Conservation (phyloP, 208 protist genomes). For the Acanthamoeba castellanii region DNA sequence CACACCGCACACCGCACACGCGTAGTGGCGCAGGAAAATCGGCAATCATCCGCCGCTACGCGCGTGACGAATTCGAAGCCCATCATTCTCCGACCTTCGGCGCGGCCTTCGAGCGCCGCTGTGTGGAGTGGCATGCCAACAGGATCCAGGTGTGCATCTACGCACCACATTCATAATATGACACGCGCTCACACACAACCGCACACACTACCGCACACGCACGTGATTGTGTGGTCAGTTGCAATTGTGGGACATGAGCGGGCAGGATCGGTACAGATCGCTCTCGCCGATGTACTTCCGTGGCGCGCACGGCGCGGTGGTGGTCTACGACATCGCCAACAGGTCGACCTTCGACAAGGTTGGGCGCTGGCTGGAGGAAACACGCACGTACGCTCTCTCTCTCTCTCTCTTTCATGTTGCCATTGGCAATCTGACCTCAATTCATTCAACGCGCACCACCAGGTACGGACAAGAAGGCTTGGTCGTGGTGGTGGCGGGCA, state of each 20-base stretch:
- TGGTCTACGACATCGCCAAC: slow-evolving; percentile 79
- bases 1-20: no score
- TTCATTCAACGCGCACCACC: no score
- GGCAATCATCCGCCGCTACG: background rate
- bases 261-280: slow-evolving; percentile 89
- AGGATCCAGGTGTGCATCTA: background rate
- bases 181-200: no score
- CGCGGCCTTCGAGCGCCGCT: background rate
- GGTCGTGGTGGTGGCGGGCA: no score
- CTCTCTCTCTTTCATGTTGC: no score
- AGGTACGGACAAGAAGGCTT: no score
- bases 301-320: slow-evolving; percentile 84
- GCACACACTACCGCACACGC: no score
- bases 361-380: no score
- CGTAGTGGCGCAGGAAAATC: background rate
- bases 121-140: background rate
- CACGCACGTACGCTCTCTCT: no score
- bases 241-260: slow-evolving; percentile 85
- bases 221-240: background rate
- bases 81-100: background rate
- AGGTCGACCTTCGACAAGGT: background rate
- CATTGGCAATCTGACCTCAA: no score
- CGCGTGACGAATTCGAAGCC: background rate
- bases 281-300: slow-evolving; percentile 88
- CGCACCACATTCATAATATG: background rate